Conservation (phyloP, 176 grass and related monocot species). For the Carex kokanica region DNA sequence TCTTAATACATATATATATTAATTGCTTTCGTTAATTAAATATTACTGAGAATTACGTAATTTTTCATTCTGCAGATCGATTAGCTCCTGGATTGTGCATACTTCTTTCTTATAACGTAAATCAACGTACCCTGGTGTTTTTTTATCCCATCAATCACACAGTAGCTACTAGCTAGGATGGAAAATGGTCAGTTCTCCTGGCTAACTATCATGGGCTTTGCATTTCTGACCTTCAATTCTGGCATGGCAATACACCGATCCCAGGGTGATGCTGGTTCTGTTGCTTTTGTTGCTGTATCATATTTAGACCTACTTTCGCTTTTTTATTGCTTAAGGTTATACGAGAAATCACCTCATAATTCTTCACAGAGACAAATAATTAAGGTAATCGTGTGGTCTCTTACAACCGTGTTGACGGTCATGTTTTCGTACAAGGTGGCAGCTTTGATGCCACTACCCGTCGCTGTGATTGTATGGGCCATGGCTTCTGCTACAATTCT, state of each 20-base stretch:
- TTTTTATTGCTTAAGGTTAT: constrained; percentile 7
- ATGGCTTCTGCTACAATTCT: constrained; percentile 6
- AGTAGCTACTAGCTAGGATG: too few relatives aligned
- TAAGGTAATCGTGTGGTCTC: neutral
- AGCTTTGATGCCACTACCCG: constrained; percentile 4
- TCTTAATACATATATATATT: neutral
- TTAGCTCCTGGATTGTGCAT: neutral
- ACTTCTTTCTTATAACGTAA: neutral
- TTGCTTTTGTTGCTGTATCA: neutral
- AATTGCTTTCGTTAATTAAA: neutral
- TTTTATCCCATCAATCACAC: neutral
- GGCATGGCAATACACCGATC: constrained; percentile 23
- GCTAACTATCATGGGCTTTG: constrained; percentile 5
- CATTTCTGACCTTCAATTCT: constrained; percentile 13
- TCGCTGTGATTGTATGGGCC: neutral
- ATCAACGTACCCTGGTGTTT: neutral
- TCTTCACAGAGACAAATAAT: neutral
- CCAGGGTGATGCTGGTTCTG: neutral
- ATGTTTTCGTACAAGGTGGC: constrained; percentile 18
- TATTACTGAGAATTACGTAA: neutral
- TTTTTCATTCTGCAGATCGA: neutral
- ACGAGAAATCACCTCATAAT: neutral
- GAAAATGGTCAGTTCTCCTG: neutral
- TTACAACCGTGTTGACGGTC: neutral
- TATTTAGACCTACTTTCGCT: neutral